Conservation (phyloP, 257 asterid species). For the Solanum sparsipilum region DNA sequence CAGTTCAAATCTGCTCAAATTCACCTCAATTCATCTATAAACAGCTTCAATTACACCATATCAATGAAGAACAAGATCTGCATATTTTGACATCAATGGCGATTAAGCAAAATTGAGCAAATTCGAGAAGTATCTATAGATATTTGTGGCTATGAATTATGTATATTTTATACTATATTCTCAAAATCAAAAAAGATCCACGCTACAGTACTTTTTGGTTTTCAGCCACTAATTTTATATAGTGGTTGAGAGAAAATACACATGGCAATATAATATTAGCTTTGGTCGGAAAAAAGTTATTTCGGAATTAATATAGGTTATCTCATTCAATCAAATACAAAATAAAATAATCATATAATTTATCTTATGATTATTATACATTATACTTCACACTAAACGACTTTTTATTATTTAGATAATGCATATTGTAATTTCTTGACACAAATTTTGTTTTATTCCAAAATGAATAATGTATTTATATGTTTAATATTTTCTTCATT, state of each 20-base stretch:
- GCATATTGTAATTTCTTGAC: too few species aligned
- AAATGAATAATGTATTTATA: too few species aligned
- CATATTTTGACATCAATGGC: neutral
- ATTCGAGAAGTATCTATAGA: neutral
- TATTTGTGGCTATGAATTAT: neutral
- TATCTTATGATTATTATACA: too few species aligned
- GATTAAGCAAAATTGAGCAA: neutral
- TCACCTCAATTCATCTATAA: neutral
- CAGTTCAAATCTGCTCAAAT: neutral
- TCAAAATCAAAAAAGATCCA: neutral
- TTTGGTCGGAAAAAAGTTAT: accelerated
- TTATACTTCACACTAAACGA: too few species aligned
- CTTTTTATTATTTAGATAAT: too few species aligned
- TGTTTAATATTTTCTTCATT: too few species aligned
- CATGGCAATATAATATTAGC: neutral
- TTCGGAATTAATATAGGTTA: too few species aligned
- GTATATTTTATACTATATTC: neutral
- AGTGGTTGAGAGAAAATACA: neutral
- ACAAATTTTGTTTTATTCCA: too few species aligned
- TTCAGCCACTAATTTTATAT: neutral
- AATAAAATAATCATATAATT: too few species aligned
- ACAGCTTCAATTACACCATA: neutral
- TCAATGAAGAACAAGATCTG: neutral
- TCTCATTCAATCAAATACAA: accelerated
- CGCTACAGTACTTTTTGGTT: neutral